Conservation (phyloP, 495 filamentous ascomycete genomes). For the Cenococcum geophilum region DNA sequence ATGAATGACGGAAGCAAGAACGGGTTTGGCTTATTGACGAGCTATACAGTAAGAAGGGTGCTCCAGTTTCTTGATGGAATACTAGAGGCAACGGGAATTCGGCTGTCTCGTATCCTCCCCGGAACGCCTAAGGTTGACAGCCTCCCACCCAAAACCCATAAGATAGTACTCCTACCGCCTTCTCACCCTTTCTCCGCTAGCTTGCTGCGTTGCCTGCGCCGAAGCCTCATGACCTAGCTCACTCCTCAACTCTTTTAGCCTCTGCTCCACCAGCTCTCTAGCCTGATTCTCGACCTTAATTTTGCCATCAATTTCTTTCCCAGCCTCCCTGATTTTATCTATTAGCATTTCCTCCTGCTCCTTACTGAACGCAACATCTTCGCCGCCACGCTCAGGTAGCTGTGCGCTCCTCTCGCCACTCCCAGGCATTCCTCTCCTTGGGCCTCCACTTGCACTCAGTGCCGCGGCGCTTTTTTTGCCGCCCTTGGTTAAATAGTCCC, state of each 20-base stretch:
- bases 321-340: slow-evolving; percentile 7
- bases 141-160: no score
- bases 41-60: no score
- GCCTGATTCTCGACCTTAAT: no score
- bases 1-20: no score
- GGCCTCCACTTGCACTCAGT: slow-evolving; percentile 12
- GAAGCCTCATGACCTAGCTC: slow-evolving; percentile 28
- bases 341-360: slow-evolving; percentile 25
- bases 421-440: slow-evolving; percentile 21
- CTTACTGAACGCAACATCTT: slow-evolving; percentile 22
- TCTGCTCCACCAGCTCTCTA: neutral
- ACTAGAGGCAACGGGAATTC: no score
- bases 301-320: no score
- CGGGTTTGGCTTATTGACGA: no score
- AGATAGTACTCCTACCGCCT: slow-evolving; percentile 14
- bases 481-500: slow-evolving; percentile 32
- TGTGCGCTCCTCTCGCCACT: slow-evolving; percentile 23
- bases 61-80: no score
- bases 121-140: no score
- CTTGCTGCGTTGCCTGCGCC: slow-evolving; percentile 25
- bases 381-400: slow-evolving; percentile 21
- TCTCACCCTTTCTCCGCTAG: slow-evolving; percentile 26
- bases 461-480: slow-evolving; percentile 22
- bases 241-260: slow-evolving; percentile 17
- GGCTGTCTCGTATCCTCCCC: no score